Evolutionary conservation across 345 rosid species (phyloP).

Genomic region (Kandelia obovata): DNA sequence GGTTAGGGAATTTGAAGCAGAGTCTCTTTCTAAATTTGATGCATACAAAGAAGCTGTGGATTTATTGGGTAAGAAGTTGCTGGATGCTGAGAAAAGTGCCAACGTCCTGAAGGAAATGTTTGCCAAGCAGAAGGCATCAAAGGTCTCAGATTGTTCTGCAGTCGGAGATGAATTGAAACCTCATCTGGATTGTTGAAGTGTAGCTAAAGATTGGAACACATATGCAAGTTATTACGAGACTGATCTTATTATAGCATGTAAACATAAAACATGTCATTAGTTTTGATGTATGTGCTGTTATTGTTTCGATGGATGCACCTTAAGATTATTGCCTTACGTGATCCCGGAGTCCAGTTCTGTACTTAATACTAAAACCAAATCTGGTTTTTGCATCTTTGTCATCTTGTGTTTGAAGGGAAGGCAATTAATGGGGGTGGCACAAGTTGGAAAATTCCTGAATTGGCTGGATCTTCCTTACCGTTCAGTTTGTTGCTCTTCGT

Average conservation of each 20-base stretch:
- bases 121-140: constrained; percentile 29
- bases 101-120: constrained; percentile 32
- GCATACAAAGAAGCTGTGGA: constrained; percentile 28
- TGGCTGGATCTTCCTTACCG: too few relatives aligned
- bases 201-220: not conserved
- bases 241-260: not conserved
- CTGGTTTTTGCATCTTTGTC: too few relatives aligned
- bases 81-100: constrained; percentile 32
- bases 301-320: too few relatives aligned
- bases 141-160: constrained; percentile 27
- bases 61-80: constrained; percentile 31
- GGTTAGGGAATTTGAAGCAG: constrained; percentile 50
- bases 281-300: not conserved
- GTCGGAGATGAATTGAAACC: constrained; percentile 15
- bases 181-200: not conserved
- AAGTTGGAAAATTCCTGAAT: too few relatives aligned
- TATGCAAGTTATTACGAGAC: not conserved
- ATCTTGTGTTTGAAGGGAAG: too few relatives aligned
- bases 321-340: too few relatives aligned
- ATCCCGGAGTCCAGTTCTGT: too few relatives aligned
- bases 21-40: constrained; percentile 36
- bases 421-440: not conserved
- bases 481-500: too few relatives aligned
- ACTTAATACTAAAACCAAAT: too few relatives aligned
- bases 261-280: not conserved